Evolutionary conservation across 257 asterid species (phyloP), one percentile per base, ranked within the genome.

Genomic region (Scutellaria minor): DNA sequence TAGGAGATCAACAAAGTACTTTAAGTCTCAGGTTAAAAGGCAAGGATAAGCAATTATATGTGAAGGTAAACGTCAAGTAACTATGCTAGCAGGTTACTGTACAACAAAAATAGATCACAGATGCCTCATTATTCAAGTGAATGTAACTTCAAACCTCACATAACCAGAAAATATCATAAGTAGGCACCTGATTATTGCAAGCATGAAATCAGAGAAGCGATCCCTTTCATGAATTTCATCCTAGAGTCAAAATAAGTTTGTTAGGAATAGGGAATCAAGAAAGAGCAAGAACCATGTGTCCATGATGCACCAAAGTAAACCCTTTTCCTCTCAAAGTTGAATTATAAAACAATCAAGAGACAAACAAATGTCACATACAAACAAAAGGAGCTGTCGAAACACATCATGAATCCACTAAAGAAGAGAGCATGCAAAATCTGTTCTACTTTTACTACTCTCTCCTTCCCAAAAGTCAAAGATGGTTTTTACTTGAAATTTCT

Each of bases 211-310:
- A 12, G 99, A 89, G 84, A 80, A 92, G 75, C 97, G 93, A 64
- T 95, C 99, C 84, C 99, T 87, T 84, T 95, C 99, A 74, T 95
- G 99, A 86, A 95, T 92, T 85, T 95, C 99, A 67, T 95, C 99
- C 99, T 95, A 77, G 71, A 71, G 58, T 72, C 70, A 64, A 77
- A 80, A 60, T 45, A 69, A 51, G 39, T 42, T 20, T 66, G 73
- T 77, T 64, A 87, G 65, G 70, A 31, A 46, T 50, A 62, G 44
- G 27, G 48, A 51, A 48, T 42, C 45, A 8, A 46, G 64, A 53
- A 45, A 69, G 70, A 82, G 70, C 20, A 68, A 13, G 48, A 58
- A 72, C 69, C 42, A 13, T 65, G 55, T 54, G 39, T 40, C 52
- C 24, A 24, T 60, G 37, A 73, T 20, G 20, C 22, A 59, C 60